Percentiles rank a stretch among this genome's conserved stretches.
phyloP scores from a whole-genome alignment of 306 rosid species.

The Betula pendula region DNA sequence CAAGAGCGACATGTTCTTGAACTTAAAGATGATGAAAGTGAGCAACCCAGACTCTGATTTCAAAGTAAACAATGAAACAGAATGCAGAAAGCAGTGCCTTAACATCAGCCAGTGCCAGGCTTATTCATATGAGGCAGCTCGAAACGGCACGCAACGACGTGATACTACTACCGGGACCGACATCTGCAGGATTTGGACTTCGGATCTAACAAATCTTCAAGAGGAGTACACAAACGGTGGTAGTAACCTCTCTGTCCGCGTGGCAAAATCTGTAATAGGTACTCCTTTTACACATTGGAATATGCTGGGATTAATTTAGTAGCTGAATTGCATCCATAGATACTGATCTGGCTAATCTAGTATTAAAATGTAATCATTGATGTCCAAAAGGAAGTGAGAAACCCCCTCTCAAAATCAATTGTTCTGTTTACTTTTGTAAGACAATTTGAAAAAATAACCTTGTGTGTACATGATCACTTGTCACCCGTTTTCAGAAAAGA shows the following conservation, averaged over 20 bases:
- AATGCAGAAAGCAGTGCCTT: constrained; percentile 30
- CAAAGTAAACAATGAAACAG: not conserved
- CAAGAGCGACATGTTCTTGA: constrained; percentile 14
- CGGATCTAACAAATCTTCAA: constrained; percentile 13
- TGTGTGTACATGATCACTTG: no score
- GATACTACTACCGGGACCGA: no score
- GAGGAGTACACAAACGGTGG: not conserved
- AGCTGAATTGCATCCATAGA: not conserved
- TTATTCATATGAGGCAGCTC: constrained; percentile 25
- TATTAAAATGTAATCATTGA: no score
- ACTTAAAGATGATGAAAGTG: constrained; percentile 19
- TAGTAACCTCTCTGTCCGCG: constrained; percentile 13
- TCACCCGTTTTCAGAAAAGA: no score
- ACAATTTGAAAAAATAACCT: no score
- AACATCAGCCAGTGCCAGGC: constrained; percentile 20
- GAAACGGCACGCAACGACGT: no score
- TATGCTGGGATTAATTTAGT: no score
- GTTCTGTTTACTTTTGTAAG: no score
- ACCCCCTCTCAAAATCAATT: no score
- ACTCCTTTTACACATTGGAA: not conserved
- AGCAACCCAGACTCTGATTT: not conserved
- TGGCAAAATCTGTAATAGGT: constrained; percentile 36
- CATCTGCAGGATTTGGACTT: constrained; percentile 34
- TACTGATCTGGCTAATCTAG: not conserved
- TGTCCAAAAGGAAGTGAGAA: no score